These are phyloP conservation scores for Kurtzmaniella cleridarum DNA, from an alignment of 805 yeast genomes.

Conservation along the genomic window DNA sequence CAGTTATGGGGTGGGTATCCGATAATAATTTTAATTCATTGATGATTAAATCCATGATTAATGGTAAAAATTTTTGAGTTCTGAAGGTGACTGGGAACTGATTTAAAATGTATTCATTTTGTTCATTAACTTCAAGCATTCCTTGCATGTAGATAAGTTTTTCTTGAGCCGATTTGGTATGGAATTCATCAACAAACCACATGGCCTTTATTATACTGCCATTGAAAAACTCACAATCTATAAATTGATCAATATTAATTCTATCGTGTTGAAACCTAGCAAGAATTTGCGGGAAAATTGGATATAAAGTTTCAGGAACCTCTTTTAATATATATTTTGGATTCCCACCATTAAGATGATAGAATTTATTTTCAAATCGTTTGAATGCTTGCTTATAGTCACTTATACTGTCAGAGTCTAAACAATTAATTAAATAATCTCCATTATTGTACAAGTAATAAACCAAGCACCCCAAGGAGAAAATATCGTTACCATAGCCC, in stretches of 20 bases:
- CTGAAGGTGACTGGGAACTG: slow-evolving; percentile 41
- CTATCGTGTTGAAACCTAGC: slow-evolving; percentile 54
- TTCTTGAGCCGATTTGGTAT: slow-evolving; percentile 66
- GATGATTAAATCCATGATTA: slow-evolving; percentile 42
- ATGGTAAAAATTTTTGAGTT: slow-evolving; percentile 70
- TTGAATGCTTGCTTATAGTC: slow-evolving; percentile 55
- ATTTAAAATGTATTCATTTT: slow-evolving; percentile 15
- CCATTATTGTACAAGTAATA: slow-evolving; percentile 61
- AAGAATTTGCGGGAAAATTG: slow-evolving; percentile 48
- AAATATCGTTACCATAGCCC: slow-evolving; percentile 70
- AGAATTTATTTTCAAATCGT: slow-evolving; percentile 42
- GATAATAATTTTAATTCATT: slow-evolving; percentile 28
- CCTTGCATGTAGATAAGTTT: slow-evolving; percentile 65
- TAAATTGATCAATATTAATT: slow-evolving; percentile 57
- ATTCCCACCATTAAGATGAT: slow-evolving; percentile 18
- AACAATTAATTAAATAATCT: slow-evolving; percentile 36
- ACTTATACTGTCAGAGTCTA: slow-evolving; percentile 45
- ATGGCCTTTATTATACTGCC: slow-evolving; percentile 78
- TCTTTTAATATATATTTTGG: slow-evolving; percentile 41
- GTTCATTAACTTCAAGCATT: slow-evolving; percentile 32
- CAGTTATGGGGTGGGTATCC: slow-evolving; percentile 1
- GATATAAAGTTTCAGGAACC: slow-evolving; percentile 53
- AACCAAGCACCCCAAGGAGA: slow-evolving; percentile 76
- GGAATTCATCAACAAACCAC: slow-evolving; percentile 75
- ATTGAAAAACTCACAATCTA: slow-evolving; percentile 71